These are phyloP conservation scores for Cercospora beticola DNA, from an alignment of 2,329 filamentous ascomycete species.

Conservation along the genomic window DNA sequence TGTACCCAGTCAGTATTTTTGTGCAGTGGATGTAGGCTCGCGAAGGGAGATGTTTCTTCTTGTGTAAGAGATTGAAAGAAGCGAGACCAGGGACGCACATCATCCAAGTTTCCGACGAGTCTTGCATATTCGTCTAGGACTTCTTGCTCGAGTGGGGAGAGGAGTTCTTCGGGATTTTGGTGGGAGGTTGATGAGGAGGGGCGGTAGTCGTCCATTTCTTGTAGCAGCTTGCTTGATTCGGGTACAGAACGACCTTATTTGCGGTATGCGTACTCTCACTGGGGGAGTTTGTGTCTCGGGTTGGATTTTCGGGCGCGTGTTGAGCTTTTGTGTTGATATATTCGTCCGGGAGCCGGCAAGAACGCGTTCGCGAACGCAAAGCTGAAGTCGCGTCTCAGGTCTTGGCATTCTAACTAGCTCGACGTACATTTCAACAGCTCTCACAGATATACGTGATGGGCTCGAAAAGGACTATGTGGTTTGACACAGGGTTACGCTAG, in stretches of 20 bases:
- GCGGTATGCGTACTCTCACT: neutral
- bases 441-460: neutral
- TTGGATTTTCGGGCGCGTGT: neutral
- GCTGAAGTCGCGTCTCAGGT: constrained; percentile 12
- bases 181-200: constrained; percentile 5
- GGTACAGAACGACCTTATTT: neutral
- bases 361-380: neutral
- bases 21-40: constrained; percentile 28
- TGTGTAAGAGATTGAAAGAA: neutral
- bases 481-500: neutral
- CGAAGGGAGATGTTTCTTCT: neutral
- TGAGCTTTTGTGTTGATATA: neutral
- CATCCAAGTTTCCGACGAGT: constrained; percentile 85
- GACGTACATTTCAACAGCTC: neutral
- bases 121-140: constrained; percentile 91
- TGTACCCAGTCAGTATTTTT: neutral
- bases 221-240: neutral
- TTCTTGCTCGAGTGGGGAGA: constrained; percentile 85
- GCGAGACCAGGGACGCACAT: constrained; percentile 54
- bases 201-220: constrained; percentile 19
- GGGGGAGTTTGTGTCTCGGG: neutral
- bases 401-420: constrained; percentile 8
- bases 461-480: neutral
- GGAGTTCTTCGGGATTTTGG: constrained; percentile 23
- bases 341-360: neutral